A percentile compares a stretch with the other conserved stretches of the same genome.
Evolutionary conservation across 257 asterid genomes (phyloP).

Genomic region (Linderniella brevidens): DNA sequence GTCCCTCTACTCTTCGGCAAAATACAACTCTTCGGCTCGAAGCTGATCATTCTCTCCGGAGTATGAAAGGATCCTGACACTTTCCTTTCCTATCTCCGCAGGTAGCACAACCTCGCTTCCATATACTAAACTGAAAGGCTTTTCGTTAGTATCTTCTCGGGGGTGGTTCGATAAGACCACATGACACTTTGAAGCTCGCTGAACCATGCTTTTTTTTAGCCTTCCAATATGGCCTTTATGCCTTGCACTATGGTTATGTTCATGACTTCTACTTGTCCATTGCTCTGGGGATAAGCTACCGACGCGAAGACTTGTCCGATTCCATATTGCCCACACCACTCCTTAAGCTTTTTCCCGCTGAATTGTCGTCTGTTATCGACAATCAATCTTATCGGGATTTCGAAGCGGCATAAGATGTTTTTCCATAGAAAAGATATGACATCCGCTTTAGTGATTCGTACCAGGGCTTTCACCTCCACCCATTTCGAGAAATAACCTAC

Average conservation of each 20-base stretch:
- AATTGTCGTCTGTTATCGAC: not conserved
- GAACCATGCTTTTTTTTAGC: not conserved
- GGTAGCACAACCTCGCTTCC: no score
- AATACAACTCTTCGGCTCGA: no score
- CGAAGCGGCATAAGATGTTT: not conserved
- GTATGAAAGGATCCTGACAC: no score
- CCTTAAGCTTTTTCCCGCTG: not conserved
- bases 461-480: not conserved
- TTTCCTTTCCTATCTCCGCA: no score
- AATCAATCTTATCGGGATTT: not conserved
- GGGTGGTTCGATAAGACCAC: not conserved
- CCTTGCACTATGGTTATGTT: not conserved
- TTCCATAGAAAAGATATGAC: not conserved
- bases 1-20: no score
- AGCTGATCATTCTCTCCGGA: no score
- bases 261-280: not conserved
- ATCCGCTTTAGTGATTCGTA: not conserved
- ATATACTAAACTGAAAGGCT: no score
- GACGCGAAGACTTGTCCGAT: not conserved
- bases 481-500: not conserved
- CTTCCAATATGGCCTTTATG: not conserved
- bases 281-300: not conserved
- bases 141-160: not conserved
- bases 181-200: not conserved
- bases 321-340: not conserved